Percentiles rank a stretch among this genome's conserved stretches.
These are phyloP conservation scores for Calocybe cyanea DNA, from an alignment of 768 basidiomycete genomes.

Conservation along the genomic window DNA sequence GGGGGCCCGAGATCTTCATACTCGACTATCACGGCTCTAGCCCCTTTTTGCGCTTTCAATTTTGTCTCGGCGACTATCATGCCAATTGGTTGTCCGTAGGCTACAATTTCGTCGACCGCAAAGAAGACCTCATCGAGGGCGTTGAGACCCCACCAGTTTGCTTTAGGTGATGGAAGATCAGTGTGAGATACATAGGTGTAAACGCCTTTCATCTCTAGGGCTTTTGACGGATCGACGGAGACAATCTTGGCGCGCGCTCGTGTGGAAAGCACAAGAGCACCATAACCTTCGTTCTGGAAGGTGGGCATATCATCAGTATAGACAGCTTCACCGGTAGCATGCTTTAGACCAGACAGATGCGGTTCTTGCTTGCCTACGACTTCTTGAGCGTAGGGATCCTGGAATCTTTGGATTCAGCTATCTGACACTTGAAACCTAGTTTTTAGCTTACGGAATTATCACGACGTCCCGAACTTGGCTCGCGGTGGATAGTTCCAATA, in stretches of 20 bases:
- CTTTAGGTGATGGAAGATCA: conserved; percentile 12
- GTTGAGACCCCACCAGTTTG: conserved; percentile 13
- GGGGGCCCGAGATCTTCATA: conserved; percentile 11
- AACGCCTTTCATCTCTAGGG: conserved; percentile 12
- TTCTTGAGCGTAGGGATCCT: conserved; percentile 17
- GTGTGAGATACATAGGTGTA: conserved; percentile 9
- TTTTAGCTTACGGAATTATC: conserved; percentile 10
- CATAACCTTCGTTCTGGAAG: conserved; percentile 10
- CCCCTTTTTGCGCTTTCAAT: conserved; percentile 13
- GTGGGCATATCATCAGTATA: conserved; percentile 15
- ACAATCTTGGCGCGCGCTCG: conserved; percentile 13
- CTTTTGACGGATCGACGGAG: conserved; percentile 11
- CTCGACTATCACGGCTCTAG: conserved; percentile 8
- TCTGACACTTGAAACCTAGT: neutral
- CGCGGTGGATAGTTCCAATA: conserved; percentile 11
- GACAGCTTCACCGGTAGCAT: conserved; percentile 13
- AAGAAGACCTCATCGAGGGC: conserved; percentile 15
- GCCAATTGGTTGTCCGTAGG: conserved; percentile 13
- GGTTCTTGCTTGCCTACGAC: conserved; percentile 15
- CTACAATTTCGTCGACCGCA: conserved; percentile 12
- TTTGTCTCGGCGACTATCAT: conserved; percentile 14
- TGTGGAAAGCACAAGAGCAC: conserved; percentile 13
- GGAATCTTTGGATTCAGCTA: neutral
- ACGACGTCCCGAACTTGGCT: conserved; percentile 6
- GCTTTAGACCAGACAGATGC: conserved; percentile 15